Base-by-base conservation (phyloP, 345 rosid species). In the Pugionium dolabratum region DNA sequence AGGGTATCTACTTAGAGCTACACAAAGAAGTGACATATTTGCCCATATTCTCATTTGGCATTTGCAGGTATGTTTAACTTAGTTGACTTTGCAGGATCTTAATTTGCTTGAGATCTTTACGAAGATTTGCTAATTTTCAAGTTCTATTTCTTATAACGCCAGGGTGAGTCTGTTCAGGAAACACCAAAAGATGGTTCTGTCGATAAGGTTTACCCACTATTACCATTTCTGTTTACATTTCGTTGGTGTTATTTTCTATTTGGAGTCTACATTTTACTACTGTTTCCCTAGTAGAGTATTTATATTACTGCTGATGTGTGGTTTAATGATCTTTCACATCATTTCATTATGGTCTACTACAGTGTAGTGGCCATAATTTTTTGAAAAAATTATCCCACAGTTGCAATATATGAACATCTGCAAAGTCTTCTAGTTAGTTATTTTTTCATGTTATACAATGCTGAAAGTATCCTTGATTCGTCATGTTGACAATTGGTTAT, bases 31-130 rank as follows among this genome's bases (percentile, higher is more conserved):
- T 74, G 96, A 95, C 72, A 77, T 95, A 79, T 95, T 95, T 73
- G 91, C 97, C 59, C 99, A 95, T 76, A 95, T 91, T 79, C 79
- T 95, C 72, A 91, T 95, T 75, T 95, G 99, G 99, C 93, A 87
- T 83, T 75, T 95, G 61, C 96, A 91, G 94, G 99, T 95, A 57
- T 39, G 76, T 50, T 63, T 46, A 7, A 36, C 46, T 53, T 64
- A 46, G 18, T 74, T 45, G 59, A 37, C 36, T 62, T 71, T 51
- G 59, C 39, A 62, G 70, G 44, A 48, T 49, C 43, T 34, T 74
- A 49, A 30, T 49, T 37, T 59, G 34, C 64, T 47, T 50, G 69
- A 49, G 70, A 10, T 30, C 25, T 43, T 34, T 43, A 8, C 5
- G 36, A 32, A 59, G 28, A 43, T 71, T 26, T 66, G 9, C 42